Percentiles rank a stretch among this genome's conserved stretches.
phyloP scores from a whole-genome alignment of 2,329 filamentous ascomycete species.

The Lasiodiplodia theobromae region DNA sequence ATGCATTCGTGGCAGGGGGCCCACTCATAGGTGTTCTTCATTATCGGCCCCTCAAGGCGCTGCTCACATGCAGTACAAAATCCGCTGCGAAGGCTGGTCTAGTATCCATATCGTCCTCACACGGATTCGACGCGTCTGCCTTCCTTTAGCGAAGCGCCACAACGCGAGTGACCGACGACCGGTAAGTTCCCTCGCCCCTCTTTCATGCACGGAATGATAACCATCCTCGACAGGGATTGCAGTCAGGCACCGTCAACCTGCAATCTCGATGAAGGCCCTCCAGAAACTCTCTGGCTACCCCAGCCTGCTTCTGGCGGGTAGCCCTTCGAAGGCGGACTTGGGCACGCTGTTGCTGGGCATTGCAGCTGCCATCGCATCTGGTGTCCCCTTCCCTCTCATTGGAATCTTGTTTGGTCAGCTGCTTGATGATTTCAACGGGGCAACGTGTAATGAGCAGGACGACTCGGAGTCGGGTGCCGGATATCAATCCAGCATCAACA shows the following conservation, averaged over 20 bases:
- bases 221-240: not conserved
- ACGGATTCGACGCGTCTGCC: not conserved
- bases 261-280: conserved; percentile 8
- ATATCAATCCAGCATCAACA: conserved; percentile 55
- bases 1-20: not conserved
- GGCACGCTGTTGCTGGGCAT: conserved; percentile 41
- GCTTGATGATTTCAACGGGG: conserved; percentile 66
- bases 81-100: not conserved
- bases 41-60: not conserved
- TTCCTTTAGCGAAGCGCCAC: conserved; percentile 3
- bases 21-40: not conserved
- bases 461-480: conserved; percentile 39
- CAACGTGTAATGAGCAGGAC: conserved; percentile 56
- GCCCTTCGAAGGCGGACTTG: not conserved
- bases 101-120: not conserved
- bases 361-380: conserved; percentile 62
- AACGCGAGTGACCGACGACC: not conserved
- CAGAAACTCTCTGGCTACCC: conserved; percentile 42
- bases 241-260: not conserved
- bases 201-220: not conserved
- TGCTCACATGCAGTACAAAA: conserved; percentile 11
- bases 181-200: not conserved
- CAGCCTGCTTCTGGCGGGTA: not conserved
- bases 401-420: conserved; percentile 70
- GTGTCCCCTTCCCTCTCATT: conserved; percentile 68